Evolutionary conservation across 2,329 filamentous ascomycete species (phyloP).

Genomic region (Colletotrichum theobromicola): DNA sequence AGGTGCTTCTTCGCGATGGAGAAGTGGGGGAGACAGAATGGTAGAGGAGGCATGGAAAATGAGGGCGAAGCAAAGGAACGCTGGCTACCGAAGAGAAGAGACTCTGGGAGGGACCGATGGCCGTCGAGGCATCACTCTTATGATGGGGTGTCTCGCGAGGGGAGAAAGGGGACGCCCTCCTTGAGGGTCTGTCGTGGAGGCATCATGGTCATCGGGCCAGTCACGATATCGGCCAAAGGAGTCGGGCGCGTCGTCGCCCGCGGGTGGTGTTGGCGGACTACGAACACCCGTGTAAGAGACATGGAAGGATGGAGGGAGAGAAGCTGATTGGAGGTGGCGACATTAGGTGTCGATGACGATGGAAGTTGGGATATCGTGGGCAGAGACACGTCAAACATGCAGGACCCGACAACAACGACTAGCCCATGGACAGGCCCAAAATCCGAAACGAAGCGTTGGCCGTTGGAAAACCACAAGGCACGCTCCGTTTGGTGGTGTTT

Average conservation of each 20-base stretch:
- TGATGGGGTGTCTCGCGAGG: slow-evolving; percentile 8
- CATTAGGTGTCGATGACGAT: slow-evolving; percentile 1
- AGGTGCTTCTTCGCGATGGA: neutral
- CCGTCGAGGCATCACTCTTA: slow-evolving; percentile 6
- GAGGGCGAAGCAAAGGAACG: neutral
- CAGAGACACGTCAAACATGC: slow-evolving; percentile 20
- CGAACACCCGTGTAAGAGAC: slow-evolving; percentile 20
- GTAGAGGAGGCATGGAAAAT: slow-evolving; percentile 3
- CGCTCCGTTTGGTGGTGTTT: neutral
- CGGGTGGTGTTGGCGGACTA: slow-evolving; percentile 20
- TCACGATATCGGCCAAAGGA: slow-evolving; percentile 3
- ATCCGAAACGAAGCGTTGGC: neutral
- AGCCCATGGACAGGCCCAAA: neutral
- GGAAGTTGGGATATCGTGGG: neutral
- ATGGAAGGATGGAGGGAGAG: no score
- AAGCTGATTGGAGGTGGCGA: slow-evolving; percentile 14
- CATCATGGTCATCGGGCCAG: neutral
- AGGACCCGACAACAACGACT: slow-evolving; percentile 1
- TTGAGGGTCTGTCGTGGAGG: slow-evolving; percentile 8
- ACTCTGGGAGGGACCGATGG: slow-evolving; percentile 14
- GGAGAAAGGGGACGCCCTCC: slow-evolving; percentile 10
- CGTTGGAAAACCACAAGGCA: neutral
- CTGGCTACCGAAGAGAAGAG: slow-evolving; percentile 17
- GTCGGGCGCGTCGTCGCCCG: slow-evolving; percentile 12
- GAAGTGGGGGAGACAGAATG: slow-evolving; percentile 6